Evolutionary conservation across 768 basidiomycete species (phyloP).

Genomic region (Agrocybe pediades): DNA sequence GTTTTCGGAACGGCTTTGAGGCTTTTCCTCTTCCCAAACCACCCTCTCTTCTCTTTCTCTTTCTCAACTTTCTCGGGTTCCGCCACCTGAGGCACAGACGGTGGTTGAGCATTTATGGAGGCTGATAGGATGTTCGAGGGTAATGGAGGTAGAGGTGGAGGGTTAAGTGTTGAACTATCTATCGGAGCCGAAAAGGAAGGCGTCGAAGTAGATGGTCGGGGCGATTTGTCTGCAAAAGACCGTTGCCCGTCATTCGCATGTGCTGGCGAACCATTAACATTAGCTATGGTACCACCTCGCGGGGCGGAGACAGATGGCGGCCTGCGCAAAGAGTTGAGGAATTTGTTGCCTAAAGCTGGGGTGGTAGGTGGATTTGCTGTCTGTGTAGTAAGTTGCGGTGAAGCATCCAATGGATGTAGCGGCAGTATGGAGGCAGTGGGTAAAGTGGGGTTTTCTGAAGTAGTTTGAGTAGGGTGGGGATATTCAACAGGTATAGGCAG

Average conservation of each 20-base stretch:
- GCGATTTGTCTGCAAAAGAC: slow-evolving; percentile 28
- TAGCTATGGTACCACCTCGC: slow-evolving; percentile 14
- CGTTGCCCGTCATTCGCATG: slow-evolving; percentile 27
- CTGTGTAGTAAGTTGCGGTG: slow-evolving; percentile 9
- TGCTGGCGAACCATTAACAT: neutral
- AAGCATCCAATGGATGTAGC: slow-evolving; percentile 5
- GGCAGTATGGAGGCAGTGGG: slow-evolving; percentile 13
- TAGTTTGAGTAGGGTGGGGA: slow-evolving; percentile 1
- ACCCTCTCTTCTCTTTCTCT: slow-evolving; percentile 44
- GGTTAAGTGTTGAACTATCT: slow-evolving; percentile 15
- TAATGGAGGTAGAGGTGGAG: slow-evolving; percentile 26
- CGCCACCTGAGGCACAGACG: slow-evolving; percentile 24
- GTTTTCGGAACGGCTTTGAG: slow-evolving; percentile 37
- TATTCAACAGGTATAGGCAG: slow-evolving; percentile 21
- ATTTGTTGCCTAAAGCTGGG: slow-evolving; percentile 24
- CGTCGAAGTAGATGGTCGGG: slow-evolving; percentile 28
- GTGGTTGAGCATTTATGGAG: slow-evolving; percentile 12
- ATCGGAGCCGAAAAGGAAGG: slow-evolving; percentile 23
- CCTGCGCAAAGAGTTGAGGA: slow-evolving; percentile 33
- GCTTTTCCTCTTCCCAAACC: slow-evolving; percentile 59
- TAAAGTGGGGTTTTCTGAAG: slow-evolving; percentile 9
- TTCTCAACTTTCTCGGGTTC: slow-evolving; percentile 37
- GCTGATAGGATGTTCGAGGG: slow-evolving; percentile 15
- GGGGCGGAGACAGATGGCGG: slow-evolving; percentile 32
- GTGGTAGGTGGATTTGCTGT: slow-evolving; percentile 19